phyloP scores from a whole-genome alignment of 208 protist species.

The Balamuthia mandrillaris region DNA sequence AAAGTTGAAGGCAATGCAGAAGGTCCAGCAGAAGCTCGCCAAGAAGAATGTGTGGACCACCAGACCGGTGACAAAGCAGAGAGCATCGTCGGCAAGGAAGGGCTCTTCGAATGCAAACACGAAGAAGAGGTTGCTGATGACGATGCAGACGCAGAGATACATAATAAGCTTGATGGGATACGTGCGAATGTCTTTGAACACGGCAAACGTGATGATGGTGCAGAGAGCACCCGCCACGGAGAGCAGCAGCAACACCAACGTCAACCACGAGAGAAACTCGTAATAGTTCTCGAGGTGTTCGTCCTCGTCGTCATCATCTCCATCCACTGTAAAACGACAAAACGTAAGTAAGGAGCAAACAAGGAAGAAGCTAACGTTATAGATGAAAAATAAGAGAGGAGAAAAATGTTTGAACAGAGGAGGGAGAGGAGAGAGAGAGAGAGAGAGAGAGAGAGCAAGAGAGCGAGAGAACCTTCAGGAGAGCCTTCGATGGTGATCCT shows the following conservation, averaged over 20 bases:
- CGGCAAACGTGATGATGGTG: slow-evolving; percentile 50
- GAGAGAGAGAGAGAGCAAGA: no score
- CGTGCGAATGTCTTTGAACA: slow-evolving; percentile 50
- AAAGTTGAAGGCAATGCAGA: slow-evolving; percentile 59
- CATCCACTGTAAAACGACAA: no score
- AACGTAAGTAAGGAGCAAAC: no score
- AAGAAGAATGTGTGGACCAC: slow-evolving; percentile 56
- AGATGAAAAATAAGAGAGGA: no score
- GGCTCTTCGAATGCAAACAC: not conserved
- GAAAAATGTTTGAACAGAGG: no score
- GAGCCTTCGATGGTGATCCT: no score
- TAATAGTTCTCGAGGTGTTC: no score
- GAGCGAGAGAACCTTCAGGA: no score
- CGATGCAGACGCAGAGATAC: slow-evolving; percentile 50
- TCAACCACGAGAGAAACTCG: no score
- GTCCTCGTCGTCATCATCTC: no score
- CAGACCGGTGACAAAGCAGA: slow-evolving; percentile 34
- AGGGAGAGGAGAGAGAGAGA: no score
- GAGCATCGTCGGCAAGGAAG: slow-evolving; percentile 15
- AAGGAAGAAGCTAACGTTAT: no score
- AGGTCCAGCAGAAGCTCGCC: slow-evolving; percentile 56
- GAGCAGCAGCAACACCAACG: slow-evolving; percentile 42
- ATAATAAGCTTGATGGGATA: slow-evolving; percentile 60
- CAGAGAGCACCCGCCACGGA: slow-evolving; percentile 52
- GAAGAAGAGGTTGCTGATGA: slow-evolving; percentile 36